A percentile compares a stretch with the other conserved stretches of the same genome.
These are phyloP conservation scores for Neospora caninum DNA, from an alignment of 169 alveolate species.

Conservation along the genomic window DNA sequence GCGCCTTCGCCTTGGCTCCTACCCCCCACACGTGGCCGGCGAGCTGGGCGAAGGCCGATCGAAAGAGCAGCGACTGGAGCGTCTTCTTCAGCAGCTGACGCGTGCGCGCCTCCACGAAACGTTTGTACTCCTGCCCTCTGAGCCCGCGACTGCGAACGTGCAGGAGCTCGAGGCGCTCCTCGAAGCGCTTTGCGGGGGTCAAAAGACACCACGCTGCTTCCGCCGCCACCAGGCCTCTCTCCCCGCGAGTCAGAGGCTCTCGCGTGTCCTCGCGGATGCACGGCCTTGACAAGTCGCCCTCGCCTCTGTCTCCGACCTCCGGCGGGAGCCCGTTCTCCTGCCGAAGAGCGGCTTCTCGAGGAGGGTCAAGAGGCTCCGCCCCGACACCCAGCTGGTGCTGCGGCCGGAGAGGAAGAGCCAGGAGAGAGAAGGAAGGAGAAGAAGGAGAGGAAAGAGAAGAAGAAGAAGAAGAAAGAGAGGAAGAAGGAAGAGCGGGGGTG, in stretches of 20 bases:
- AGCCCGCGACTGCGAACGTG: neutral
- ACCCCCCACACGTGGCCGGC: neutral
- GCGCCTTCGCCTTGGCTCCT: neutral
- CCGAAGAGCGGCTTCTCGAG: too few relatives aligned
- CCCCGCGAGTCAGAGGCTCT: neutral
- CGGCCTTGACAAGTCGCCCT: too few relatives aligned
- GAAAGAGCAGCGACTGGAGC: neutral
- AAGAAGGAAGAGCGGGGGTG: neutral
- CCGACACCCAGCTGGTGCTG: neutral
- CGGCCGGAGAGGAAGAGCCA: neutral
- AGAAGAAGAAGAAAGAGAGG: too few relatives aligned
- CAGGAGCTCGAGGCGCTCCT: neutral
- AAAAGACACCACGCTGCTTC: neutral
- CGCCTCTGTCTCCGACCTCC: too few relatives aligned
- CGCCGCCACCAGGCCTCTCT: neutral
- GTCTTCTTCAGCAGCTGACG: neutral
- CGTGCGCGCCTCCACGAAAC: constrained; percentile 5
- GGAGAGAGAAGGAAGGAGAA: neutral
- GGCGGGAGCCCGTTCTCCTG: too few relatives aligned
- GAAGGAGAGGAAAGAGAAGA: neutral
- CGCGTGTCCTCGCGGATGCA: too few relatives aligned
- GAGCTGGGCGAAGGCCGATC: neutral
- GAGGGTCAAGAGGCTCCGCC: neutral
- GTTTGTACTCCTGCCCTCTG: neutral
- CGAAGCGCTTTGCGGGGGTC: neutral